Evolutionary conservation across 2,329 filamentous ascomycete species (phyloP).

Genomic region (Leptographium galeiforme): DNA sequence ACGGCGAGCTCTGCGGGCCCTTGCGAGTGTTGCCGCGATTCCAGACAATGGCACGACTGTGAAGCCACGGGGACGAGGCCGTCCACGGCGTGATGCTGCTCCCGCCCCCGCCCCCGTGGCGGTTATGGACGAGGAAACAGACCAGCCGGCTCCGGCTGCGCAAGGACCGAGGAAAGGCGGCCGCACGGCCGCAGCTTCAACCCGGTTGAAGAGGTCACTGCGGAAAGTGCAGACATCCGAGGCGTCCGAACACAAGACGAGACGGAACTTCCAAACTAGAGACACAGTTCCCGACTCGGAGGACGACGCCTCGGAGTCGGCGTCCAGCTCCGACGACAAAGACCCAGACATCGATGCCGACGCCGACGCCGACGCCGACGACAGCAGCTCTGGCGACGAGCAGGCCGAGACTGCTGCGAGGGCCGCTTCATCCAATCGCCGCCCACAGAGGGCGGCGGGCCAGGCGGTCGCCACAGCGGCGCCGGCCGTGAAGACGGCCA

Average conservation of each 20-base stretch:
- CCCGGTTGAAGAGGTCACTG: not conserved
- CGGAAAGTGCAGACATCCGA: not conserved
- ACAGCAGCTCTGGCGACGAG: not conserved
- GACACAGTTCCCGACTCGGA: not conserved
- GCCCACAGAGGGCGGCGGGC: not conserved
- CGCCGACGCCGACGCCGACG: not conserved
- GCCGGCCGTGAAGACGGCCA: not conserved
- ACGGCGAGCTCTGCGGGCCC: constrained; percentile 13
- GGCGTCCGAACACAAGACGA: not conserved
- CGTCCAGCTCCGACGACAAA: not conserved
- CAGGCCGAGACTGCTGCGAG: not conserved
- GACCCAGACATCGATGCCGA: not conserved
- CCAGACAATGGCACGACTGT: not conserved
- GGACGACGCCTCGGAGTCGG: not conserved
- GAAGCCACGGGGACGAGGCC: not conserved
- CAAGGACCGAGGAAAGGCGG: not conserved
- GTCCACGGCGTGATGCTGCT: not conserved
- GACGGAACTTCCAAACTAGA: not conserved
- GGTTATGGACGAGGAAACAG: not conserved
- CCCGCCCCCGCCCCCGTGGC: not conserved
- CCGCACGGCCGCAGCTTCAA: not conserved
- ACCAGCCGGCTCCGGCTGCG: too few relatives aligned
- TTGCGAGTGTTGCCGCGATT: not conserved
- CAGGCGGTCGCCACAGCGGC: not conserved
- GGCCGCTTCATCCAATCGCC: not conserved